Conservation (phyloP, 345 rosid genomes). For the Zanthoxylum bungeanum region DNA sequence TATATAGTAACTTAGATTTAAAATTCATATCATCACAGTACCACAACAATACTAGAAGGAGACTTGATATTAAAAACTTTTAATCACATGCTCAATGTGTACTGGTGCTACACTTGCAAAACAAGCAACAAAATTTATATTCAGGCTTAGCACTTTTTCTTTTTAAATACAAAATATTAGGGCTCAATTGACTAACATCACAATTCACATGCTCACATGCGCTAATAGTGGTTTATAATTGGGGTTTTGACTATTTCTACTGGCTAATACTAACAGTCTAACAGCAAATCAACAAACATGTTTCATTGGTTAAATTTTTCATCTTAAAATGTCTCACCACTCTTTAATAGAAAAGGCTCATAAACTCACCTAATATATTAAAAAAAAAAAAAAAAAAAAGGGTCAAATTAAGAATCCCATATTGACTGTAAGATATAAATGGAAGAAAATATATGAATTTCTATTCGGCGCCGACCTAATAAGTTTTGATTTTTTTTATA, state of each 20-base stretch:
- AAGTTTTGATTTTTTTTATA: too few species aligned
- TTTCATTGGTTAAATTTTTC: not conserved
- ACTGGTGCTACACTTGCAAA: not conserved
- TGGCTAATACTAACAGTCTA: not conserved
- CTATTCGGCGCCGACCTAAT: too few species aligned
- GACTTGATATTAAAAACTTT: not conserved
- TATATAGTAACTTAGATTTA: too few species aligned
- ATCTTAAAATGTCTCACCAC: not conserved
- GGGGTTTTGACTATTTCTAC: slow-evolving; percentile 3
- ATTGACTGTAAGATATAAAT: too few species aligned
- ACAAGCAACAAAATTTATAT: not conserved
- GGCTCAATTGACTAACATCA: not conserved
- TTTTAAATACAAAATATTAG: too few species aligned
- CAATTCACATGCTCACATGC: slow-evolving; percentile 12
- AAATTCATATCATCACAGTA: too few species aligned
- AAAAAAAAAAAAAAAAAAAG: too few species aligned
- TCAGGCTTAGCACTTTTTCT: not conserved
- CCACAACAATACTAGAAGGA: too few species aligned
- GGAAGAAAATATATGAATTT: too few species aligned
- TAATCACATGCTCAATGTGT: not conserved
- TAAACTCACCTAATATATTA: not conserved
- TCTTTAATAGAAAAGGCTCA: not conserved
- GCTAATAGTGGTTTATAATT: not conserved
- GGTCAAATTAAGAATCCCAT: too few species aligned
- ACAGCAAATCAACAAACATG: not conserved